Percentiles rank a stretch among this genome's conserved stretches.
Conservation (phyloP, 2,329 filamentous ascomycete genomes). For the Phyllachora maydis region DNA sequence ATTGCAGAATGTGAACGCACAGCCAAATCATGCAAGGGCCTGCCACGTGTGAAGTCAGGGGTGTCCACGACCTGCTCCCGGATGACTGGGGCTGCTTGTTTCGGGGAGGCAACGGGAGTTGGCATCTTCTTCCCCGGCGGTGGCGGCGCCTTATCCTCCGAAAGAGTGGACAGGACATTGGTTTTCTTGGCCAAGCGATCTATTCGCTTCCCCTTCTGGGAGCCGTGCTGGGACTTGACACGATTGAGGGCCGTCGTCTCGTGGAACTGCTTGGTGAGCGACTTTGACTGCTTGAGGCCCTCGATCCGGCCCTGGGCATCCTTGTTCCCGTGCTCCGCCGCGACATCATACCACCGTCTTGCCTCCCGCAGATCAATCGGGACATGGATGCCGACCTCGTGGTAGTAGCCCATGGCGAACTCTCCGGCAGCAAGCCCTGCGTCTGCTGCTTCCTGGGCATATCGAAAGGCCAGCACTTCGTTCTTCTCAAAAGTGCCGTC, state of each 20-base stretch:
- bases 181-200: slow-evolving; percentile 32
- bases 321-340: slow-evolving; percentile 76
- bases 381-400: slow-evolving; percentile 88
- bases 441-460: slow-evolving; percentile 69
- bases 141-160: slow-evolving; percentile 13
- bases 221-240: slow-evolving; percentile 67
- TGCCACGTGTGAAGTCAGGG: slow-evolving; percentile 29
- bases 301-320: slow-evolving; percentile 71
- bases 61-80: slow-evolving; percentile 15
- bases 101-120: too few species aligned
- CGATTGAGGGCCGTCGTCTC: slow-evolving; percentile 75
- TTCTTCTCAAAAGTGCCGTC: slow-evolving; percentile 89
- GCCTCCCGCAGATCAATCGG: slow-evolving; percentile 69
- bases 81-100: slow-evolving; percentile 29
- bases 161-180: slow-evolving; percentile 25
- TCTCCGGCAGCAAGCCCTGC: slow-evolving; percentile 74
- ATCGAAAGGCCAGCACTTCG: slow-evolving; percentile 79
- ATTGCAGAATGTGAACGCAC: slow-evolving; percentile 32
- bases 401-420: slow-evolving; percentile 93
- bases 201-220: slow-evolving; percentile 39
- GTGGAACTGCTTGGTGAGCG: slow-evolving; percentile 76
- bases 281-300: slow-evolving; percentile 63
- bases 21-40: slow-evolving; percentile 15
- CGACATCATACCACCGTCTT: slow-evolving; percentile 73
- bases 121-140: slow-evolving; percentile 11